Percentiles rank a stretch among this genome's conserved stretches.
Conservation (phyloP, 805 yeast species). For the Teunomyces gatunensis region DNA sequence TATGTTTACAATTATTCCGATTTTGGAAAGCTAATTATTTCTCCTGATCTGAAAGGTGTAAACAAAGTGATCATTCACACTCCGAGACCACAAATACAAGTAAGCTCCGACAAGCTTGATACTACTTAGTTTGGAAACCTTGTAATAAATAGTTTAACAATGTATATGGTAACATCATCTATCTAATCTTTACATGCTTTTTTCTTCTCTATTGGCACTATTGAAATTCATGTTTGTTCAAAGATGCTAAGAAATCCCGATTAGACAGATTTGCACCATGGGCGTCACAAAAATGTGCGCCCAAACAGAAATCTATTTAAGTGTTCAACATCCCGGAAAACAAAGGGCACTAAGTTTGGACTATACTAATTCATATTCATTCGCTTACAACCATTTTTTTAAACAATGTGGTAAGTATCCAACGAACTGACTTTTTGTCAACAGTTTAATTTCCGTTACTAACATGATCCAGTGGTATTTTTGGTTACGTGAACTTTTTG, state of each 20-base stretch:
- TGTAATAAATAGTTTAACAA: neutral
- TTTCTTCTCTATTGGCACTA: too few relatives aligned
- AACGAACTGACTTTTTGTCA: neutral
- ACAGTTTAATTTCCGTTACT: slow-evolving; percentile 4
- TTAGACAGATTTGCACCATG: neutral
- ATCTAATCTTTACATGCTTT: too few relatives aligned
- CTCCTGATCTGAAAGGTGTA: slow-evolving; percentile 1
- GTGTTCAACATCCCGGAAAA: slow-evolving; percentile 1
- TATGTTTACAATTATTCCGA: slow-evolving; percentile 11
- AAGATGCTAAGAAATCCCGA: neutral
- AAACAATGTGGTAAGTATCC: slow-evolving; percentile 3
- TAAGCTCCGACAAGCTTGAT: neutral
- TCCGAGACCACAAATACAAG: neutral
- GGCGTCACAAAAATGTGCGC: slow-evolving; percentile 4
- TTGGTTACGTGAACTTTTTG: slow-evolving; percentile 94
- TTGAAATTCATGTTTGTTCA: neutral
- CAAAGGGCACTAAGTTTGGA: neutral
- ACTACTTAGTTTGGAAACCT: neutral
- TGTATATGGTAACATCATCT: neutral
- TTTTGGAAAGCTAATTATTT: slow-evolving; percentile 9
- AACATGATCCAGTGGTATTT: slow-evolving; percentile 69
- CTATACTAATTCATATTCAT: neutral
- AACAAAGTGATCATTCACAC: neutral
- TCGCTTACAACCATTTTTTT: neutral
- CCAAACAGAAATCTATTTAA: slow-evolving; percentile 4